phyloP scores from a whole-genome alignment of 495 filamentous ascomycete species.

The Pseudoneurospora amorphoporcata region DNA sequence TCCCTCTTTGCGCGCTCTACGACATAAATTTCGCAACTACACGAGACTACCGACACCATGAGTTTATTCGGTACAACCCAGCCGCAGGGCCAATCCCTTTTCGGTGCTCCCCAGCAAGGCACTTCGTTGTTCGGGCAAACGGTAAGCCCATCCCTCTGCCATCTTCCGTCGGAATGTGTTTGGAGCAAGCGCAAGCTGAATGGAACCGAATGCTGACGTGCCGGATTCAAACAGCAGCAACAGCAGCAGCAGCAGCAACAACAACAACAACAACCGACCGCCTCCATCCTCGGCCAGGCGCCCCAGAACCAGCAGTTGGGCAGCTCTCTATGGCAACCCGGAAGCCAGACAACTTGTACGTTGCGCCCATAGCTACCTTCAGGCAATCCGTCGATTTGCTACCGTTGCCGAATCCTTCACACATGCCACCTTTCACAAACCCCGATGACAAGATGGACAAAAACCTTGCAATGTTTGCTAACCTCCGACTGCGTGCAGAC shows the following conservation, averaged over 20 bases:
- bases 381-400: background rate
- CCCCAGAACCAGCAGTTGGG: slow-evolving; percentile 24
- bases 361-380: background rate
- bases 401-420: background rate
- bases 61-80: background rate
- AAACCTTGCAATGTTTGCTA: slow-evolving; percentile 5
- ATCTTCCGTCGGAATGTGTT: background rate
- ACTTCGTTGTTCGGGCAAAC: background rate
- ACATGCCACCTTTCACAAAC: background rate
- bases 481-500: slow-evolving; percentile 26
- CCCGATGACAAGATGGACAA: background rate
- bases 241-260: slow-evolving; percentile 21
- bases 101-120: background rate
- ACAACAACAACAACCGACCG: slow-evolving; percentile 20
- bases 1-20: background rate
- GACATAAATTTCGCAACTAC: background rate
- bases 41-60: background rate
- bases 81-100: background rate
- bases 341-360: slow-evolving; percentile 33
- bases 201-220: background rate
- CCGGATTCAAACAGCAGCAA: slow-evolving; percentile 14
- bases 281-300: slow-evolving; percentile 20
- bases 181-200: background rate
- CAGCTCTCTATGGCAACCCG: slow-evolving; percentile 39
- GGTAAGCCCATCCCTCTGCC: background rate